phyloP scores from a whole-genome alignment of 2,329 filamentous ascomycete genomes.

The Cladosporium oxysporum region DNA sequence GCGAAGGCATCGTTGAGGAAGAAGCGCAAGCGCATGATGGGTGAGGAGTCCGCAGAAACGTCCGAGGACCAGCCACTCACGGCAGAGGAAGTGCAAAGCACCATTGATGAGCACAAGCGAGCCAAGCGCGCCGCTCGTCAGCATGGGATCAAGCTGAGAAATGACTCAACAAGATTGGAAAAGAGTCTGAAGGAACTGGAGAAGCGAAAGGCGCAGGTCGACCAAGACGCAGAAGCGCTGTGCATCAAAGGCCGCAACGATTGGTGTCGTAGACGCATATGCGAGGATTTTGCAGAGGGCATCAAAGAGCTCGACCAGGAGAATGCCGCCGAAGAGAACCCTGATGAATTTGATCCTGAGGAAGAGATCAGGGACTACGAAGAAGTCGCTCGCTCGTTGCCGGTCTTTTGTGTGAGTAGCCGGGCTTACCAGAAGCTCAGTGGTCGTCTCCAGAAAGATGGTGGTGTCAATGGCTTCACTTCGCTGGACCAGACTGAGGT shows the following conservation, averaged over 20 bases:
- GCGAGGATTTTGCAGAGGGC: slow-evolving; percentile 60
- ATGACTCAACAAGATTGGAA: slow-evolving; percentile 36
- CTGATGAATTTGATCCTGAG: slow-evolving; percentile 56
- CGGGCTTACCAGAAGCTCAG: slow-evolving; percentile 64
- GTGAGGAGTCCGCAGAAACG: slow-evolving; percentile 26
- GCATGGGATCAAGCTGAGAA: slow-evolving; percentile 30
- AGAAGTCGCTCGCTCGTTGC: slow-evolving; percentile 55
- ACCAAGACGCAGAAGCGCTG: slow-evolving; percentile 40
- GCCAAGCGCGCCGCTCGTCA: slow-evolving; percentile 43
- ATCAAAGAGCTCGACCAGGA: slow-evolving; percentile 63
- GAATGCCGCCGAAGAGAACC: slow-evolving; percentile 54
- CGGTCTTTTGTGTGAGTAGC: slow-evolving; percentile 66
- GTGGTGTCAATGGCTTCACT: slow-evolving; percentile 54
- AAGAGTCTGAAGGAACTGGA: slow-evolving; percentile 35
- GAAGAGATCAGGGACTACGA: slow-evolving; percentile 60
- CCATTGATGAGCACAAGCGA: slow-evolving; percentile 47
- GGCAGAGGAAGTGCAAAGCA: slow-evolving; percentile 42
- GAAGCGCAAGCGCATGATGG: slow-evolving; percentile 47
- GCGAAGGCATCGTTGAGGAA: slow-evolving; percentile 37
- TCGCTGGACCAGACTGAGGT: slow-evolving; percentile 58
- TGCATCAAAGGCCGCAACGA: slow-evolving; percentile 60
- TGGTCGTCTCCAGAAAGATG: slow-evolving; percentile 56
- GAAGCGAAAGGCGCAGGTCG: slow-evolving; percentile 34
- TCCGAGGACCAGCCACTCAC: slow-evolving; percentile 43
- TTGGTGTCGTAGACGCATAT: slow-evolving; percentile 57